Base-by-base conservation (phyloP, 1,284 basidiomycete species). In the Boletus semigastroideus region DNA sequence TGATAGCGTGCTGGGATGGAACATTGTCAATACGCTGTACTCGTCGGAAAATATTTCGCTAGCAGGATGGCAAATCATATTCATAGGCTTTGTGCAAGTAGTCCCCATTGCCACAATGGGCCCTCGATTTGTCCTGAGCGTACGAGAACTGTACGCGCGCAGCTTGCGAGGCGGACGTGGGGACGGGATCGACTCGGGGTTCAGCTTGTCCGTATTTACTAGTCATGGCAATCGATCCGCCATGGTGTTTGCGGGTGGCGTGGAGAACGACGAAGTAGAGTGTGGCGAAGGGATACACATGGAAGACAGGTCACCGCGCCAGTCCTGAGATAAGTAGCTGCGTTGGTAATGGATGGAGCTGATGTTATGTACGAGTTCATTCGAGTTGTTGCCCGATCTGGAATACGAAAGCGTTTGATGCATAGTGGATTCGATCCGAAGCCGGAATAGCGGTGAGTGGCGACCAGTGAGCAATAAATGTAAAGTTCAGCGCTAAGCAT, bases 61-160 rank as follows among this genome's bases (percentile, higher is more conserved):
- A 22, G 17, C 8, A 13, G 40, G 53, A 22, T 52, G 53, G 43
- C 12, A 22, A 13, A 19, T 46, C 7, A 12, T 46, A 31, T 12
- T 38, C 0, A 9, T 55, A 3, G 16, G 20, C 27, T 13, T 45
- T 5, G 6, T 46, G n/a, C 39, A 19, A 16, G 4, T 14, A 1
- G 39, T 56, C 11, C 44, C 54, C 10, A 22, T 43, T 1, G 20
- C 41, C 42, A 51, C 48, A 13, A 33, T 57, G 11, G 17, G 36
- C 1, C 54, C 54, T 3, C 47, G 57, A 40, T 57, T 57, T 27
- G 31, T 57, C 6, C 14, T 59, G 19, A 47, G 34, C 27, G 13
- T 59, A 2, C 46, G 57, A 9, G 37, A 27, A 13, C 28, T 59
- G 38, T 48, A 54, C 17, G 38, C 17, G 4, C 39, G 31, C 14